phyloP scores from a whole-genome alignment of 2,329 filamentous ascomycete species.

The Aspergillus pseudoviridinutans region DNA sequence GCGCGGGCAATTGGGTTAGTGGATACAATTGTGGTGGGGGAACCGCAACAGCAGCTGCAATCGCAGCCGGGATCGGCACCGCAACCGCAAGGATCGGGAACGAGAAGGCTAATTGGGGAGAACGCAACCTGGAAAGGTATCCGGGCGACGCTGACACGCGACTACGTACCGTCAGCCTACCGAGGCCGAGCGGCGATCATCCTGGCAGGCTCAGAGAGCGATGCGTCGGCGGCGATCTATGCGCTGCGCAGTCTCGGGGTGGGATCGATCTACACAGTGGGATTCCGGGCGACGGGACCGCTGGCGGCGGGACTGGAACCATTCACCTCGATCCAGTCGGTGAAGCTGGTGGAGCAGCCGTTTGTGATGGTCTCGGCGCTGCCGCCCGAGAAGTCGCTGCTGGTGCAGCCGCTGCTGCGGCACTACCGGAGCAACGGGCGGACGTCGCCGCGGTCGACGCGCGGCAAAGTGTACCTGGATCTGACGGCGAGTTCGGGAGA shows the following conservation, averaged over 20 bases:
- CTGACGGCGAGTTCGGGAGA: constrained; percentile 60
- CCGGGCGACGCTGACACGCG: constrained; percentile 71
- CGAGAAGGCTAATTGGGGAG: constrained; percentile 62
- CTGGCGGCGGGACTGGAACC: constrained; percentile 64
- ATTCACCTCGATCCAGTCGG: constrained; percentile 68
- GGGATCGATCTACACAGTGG: constrained; percentile 77
- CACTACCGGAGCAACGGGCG: constrained; percentile 56
- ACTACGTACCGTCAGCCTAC: constrained; percentile 80
- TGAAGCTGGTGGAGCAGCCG: constrained; percentile 73
- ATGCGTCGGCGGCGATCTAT: constrained; percentile 75
- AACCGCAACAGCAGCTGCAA: too few species aligned
- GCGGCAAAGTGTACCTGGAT: constrained; percentile 72
- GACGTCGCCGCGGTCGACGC: constrained; percentile 34
- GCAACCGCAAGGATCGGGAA: neutral
- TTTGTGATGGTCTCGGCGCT: constrained; percentile 80
- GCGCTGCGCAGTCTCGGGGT: constrained; percentile 72
- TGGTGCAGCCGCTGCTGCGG: constrained; percentile 73
- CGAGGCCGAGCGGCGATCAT: constrained; percentile 71
- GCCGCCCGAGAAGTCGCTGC: constrained; percentile 70
- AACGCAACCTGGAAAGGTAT: constrained; percentile 86
- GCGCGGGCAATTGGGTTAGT: constrained; percentile 74
- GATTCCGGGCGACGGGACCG: constrained; percentile 61
- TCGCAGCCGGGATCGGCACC: too few species aligned
- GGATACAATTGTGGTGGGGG: constrained; percentile 70
- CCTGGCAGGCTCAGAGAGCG: constrained; percentile 66